Conservation (phyloP, 306 rosid species). For the Cajanus cajan region DNA sequence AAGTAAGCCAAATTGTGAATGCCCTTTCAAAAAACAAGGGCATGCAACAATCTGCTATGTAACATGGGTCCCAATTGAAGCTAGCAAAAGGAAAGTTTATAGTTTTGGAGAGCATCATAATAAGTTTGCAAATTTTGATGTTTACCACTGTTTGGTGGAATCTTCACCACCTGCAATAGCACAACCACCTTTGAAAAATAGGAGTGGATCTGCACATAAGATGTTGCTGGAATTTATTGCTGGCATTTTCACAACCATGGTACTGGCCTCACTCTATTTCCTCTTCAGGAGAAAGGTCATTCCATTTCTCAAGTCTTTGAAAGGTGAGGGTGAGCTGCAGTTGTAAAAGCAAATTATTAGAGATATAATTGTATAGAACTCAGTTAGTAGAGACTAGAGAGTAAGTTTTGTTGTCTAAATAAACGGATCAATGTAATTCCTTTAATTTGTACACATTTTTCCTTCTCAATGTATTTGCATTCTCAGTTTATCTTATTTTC, state of each 20-base stretch:
- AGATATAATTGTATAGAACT: too few relatives aligned
- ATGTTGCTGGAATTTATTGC: constrained; percentile 37
- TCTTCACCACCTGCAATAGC: constrained; percentile 24
- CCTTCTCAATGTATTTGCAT: too few relatives aligned
- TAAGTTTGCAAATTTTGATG: constrained; percentile 29
- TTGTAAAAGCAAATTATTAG: not conserved
- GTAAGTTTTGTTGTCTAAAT: too few relatives aligned
- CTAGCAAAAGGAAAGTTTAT: constrained; percentile 4
- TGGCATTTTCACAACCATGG: constrained; percentile 47
- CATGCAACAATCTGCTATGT: constrained; percentile 15
- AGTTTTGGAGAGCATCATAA: not conserved
- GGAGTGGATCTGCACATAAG: not conserved
- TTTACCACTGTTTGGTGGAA: not conserved
- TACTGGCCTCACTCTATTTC: constrained; percentile 34
- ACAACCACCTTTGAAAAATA: not conserved
- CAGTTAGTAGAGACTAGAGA: too few relatives aligned
- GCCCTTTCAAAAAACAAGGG: not conserved
- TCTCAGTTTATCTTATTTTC: too few relatives aligned
- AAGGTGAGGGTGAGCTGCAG: constrained; percentile 51
- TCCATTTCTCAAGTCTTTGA: constrained; percentile 34
- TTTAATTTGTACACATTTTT: too few relatives aligned
- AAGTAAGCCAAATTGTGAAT: constrained; percentile 16
- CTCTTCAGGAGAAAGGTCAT: constrained; percentile 42
- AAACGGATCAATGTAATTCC: too few relatives aligned
- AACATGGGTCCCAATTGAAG: not conserved